Base-by-base conservation (phyloP, 306 rosid genomes). In the Vigna hirtella region DNA sequence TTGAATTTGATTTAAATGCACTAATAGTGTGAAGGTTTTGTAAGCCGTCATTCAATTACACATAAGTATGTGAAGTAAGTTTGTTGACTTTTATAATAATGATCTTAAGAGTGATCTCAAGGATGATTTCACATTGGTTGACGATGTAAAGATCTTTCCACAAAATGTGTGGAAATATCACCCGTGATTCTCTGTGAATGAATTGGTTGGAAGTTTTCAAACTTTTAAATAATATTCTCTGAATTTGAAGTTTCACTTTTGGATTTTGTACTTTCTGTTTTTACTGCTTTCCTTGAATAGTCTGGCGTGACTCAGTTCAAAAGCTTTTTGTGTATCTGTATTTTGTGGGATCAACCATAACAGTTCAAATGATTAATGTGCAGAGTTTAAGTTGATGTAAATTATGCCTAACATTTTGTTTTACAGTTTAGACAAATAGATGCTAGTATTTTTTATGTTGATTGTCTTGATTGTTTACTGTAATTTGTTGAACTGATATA, bases 221-320 rank as follows among this genome's bases (percentile, higher is more conserved):
- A 34, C 7, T 6, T 72, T 36, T 8, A 10, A 49, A 16, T 30
- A 16, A n/a, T 30, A 5, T 50, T 70, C 15, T 30, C 14, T 20
- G 6, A 53, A 72, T 38, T 56, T 72, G 49, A 38, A 38, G 66
- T 36, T 72, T 72, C 15, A 53, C 47, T 10, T 62, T 61, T 71
- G 11, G 67, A 42, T 18, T 59, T 63, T 62, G 6, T 6, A 7
- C 1, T 32, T 34, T 30, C 14, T 5, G 12, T 6, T 57, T 68
- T 49, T 70, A 42, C 20, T 16, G 4, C 18, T 61, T 70, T 36
- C 8, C 32, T 28, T 58, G 50, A 52, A 12, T 30, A 20, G 53
- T 30, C 47, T 52, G 2, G 7, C 24, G 5, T 62, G 55, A 51
- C 16, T 52, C 73, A 50, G 66, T 48, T 68, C 50, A 62, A 32